Conservation (phyloP, 2,329 filamentous ascomycete species). For the Reticulascus tulasneorum region DNA sequence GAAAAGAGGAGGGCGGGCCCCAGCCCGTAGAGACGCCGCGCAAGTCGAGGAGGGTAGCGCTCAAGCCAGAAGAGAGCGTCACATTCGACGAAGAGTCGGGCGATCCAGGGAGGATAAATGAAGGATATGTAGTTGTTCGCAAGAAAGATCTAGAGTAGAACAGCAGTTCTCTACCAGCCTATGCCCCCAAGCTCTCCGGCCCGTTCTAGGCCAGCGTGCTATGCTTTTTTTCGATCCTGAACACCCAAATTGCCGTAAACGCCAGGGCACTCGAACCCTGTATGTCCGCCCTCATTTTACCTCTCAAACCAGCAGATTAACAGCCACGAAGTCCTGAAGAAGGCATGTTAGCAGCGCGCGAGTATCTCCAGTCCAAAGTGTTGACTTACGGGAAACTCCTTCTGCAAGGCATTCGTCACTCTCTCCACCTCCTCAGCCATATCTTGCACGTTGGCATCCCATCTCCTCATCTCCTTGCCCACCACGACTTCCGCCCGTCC, state of each 20-base stretch:
- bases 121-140: constrained; percentile 52
- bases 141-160: constrained; percentile 46
- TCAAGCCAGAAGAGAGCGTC: constrained; percentile 32
- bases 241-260: constrained; percentile 3
- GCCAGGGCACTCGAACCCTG: constrained; percentile 2
- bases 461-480: constrained; percentile 71
- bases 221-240: constrained; percentile 9
- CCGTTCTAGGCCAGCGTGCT: constrained; percentile 12
- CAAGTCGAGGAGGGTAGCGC: constrained; percentile 22
- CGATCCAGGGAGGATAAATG: constrained; percentile 39
- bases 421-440: constrained; percentile 87
- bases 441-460: constrained; percentile 85
- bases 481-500: constrained; percentile 60
- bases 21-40: constrained; percentile 12
- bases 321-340: constrained; percentile 51
- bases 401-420: constrained; percentile 75
- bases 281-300: not conserved
- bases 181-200: not conserved
- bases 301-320: constrained; percentile 41
- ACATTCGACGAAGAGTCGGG: constrained; percentile 47
- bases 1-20: constrained; percentile 12
- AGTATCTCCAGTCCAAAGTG: too few relatives aligned
- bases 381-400: constrained; percentile 64
- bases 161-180: not conserved
- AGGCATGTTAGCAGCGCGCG: not conserved